phyloP scores from a whole-genome alignment of 176 grass and related monocot genomes.

The Carex kokanica region DNA sequence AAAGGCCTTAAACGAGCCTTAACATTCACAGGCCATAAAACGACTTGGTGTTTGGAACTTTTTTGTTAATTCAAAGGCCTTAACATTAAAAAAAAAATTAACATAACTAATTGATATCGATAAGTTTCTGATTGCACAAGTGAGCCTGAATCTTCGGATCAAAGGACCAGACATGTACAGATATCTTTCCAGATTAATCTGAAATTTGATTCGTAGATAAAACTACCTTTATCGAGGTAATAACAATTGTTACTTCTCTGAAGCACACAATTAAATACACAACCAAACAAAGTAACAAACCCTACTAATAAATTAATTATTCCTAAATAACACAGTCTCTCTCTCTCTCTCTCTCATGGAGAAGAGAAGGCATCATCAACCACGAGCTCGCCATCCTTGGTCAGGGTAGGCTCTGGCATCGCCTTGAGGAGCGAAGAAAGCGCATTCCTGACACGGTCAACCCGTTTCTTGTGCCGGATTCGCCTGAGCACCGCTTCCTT shows the following conservation, averaged over 20 bases:
- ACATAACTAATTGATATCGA: not conserved
- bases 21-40: too few species aligned
- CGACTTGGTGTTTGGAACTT: too few species aligned
- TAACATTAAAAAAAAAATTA: too few species aligned
- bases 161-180: too few species aligned
- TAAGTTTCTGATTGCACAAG: not conserved
- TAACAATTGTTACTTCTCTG: not conserved
- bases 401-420: constrained; percentile 12
- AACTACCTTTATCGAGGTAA: not conserved
- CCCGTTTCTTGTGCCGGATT: constrained; percentile 69
- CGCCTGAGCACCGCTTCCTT: constrained; percentile 64
- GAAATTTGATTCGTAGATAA: not conserved
- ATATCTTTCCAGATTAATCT: not conserved
- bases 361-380: constrained; percentile 69
- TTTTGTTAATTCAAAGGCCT: too few species aligned
- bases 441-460: constrained; percentile 33
- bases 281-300: not conserved
- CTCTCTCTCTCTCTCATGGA: constrained; percentile 38
- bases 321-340: too few species aligned
- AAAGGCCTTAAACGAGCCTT: not conserved
- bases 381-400: constrained; percentile 34
- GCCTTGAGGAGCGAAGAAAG: constrained; percentile 38
- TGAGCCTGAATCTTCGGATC: not conserved
- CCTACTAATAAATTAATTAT: too few species aligned
- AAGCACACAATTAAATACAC: not conserved